Percentiles rank a stretch among this genome's conserved stretches.
These are phyloP conservation scores for Fraxinus albicans DNA, from an alignment of 305 asterid species.

Conservation along the genomic window DNA sequence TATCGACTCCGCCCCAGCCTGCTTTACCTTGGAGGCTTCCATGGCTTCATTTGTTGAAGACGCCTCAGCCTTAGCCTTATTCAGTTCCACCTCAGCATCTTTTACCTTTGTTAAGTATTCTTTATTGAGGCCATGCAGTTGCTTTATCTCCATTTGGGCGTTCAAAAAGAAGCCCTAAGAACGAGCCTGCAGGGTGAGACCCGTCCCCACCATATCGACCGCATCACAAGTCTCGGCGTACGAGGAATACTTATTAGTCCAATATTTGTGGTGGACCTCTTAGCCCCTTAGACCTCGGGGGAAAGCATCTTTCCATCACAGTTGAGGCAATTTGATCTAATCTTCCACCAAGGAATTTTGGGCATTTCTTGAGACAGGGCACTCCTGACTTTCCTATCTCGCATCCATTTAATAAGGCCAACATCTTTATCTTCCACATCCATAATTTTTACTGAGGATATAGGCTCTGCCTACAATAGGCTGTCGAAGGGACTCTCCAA, in stretches of 20 bases:
- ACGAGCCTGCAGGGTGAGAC: not conserved
- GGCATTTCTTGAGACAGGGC: not conserved
- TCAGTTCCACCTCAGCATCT: no score
- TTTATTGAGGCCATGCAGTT: not conserved
- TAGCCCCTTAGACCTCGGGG: not conserved
- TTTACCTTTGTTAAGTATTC: not conserved
- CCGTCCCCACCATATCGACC: not conserved
- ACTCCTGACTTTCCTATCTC: not conserved
- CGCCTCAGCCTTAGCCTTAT: not conserved
- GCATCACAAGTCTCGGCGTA: not conserved
- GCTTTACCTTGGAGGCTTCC: not conserved
- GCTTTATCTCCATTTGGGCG: not conserved
- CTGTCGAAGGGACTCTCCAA: not conserved
- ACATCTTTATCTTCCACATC: not conserved
- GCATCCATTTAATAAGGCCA: not conserved
- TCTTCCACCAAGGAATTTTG: not conserved
- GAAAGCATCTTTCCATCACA: not conserved
- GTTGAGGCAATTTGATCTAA: not conserved
- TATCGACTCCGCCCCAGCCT: not conserved
- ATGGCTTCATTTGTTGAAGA: not conserved
- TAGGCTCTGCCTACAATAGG: not conserved
- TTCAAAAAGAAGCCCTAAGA: not conserved
- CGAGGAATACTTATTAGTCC: no score
- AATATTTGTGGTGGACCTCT: not conserved
- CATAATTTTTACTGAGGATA: not conserved